Evolutionary conservation across 202 grass and related monocot genomes (phyloP), one percentile per base, ranked within the genome.

Genomic region (Hordeum pubiflorum): DNA sequence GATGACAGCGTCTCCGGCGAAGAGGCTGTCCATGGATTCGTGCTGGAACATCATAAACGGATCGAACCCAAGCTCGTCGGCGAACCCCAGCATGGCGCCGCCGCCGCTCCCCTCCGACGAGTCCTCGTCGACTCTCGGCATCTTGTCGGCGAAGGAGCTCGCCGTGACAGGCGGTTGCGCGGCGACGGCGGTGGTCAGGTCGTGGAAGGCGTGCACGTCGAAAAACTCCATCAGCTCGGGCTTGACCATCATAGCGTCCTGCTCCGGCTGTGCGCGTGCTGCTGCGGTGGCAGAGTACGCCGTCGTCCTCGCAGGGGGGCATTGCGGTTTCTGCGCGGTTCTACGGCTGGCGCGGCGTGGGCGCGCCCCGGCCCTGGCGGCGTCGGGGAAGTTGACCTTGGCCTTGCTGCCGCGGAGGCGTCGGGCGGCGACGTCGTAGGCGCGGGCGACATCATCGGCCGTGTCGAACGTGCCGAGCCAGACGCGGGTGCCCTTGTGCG

Each of bases 401-500:
- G 89, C 86, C 38, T 88, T 91, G 72, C 65, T 83, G 20, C 89
- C 89, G 43, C 86, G 89, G 14, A 91, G 79, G 75, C 86, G 86
- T 61, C 67, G 79, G 0, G 89, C 86, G 74, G 82, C 82, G 71
- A 58, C 74, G 58, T 91, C 86, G 79, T 91, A 89, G 22, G 89
- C 86, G 0, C 86, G 89, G 40, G 86, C 86, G 40, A 86, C 89
- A 9, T 86, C 79, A 29, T 91, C 86, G 61, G 86, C 68, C 34
- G 86, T 86, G 69, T 71, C 9, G 86, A 86, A 91, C 29, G 89
- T 91, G 79, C 89, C 89, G 54, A 91, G 89, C 89, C 89, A 91
- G 69, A 91, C 86, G 21, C 86, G 82, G 13, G 77, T 77, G 82
- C 87, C 67, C 67, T 71, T 71, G 68, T 68, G 85, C 8, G 88